Evolutionary conservation across 2,329 filamentous ascomycete genomes (phyloP), one percentile per base, ranked within the genome.

Genomic region (Aspergillus proliferans): DNA sequence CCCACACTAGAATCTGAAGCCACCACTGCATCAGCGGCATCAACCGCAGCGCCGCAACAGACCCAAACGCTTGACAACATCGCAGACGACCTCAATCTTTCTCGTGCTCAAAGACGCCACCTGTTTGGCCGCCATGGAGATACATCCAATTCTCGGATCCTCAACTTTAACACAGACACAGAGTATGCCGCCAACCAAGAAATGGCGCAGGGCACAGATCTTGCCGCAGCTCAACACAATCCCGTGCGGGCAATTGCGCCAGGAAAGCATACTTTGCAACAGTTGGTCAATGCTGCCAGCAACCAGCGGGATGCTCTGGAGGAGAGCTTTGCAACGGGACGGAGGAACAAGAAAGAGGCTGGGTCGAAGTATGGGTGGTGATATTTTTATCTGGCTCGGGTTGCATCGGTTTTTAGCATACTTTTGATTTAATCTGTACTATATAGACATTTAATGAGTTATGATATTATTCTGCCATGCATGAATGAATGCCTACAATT

Each of bases 121-220:
- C 81, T 97, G 3, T 92, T 97, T 63, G 92, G 92, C 1, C 86
- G 91, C 28, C 61, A 68, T 56, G 57, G 67, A 30, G 69, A 69
- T 47, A 55, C 73, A 6, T 74, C 80, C n/a, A 76, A 76, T 2
- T 76, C 81, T n/a, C 84, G 81, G 40, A 79, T 95, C 34, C 79
- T 91, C 54, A 90, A 86, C 61, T 95, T 96, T 78, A 88, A 95
- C 71, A 91, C 89, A 56, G 89, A 94, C 65, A 74, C 76, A 50
- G 91, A 96, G 71, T 97, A 97, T 68, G 81, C 79, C 21, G 82
- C 87, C 60, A 97, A 97, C 67, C 87, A 95, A 71, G 77, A 78
- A 57, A 65, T 94, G 85, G 87, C 62, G 82, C 90, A 66, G 75
- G 83, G 61, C 66, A 61, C 61, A 6, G 70, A 72, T 49, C 57